These are phyloP conservation scores for Trypanosoma conorhini DNA, from an alignment of 208 protist species.

Conservation along the genomic window DNA sequence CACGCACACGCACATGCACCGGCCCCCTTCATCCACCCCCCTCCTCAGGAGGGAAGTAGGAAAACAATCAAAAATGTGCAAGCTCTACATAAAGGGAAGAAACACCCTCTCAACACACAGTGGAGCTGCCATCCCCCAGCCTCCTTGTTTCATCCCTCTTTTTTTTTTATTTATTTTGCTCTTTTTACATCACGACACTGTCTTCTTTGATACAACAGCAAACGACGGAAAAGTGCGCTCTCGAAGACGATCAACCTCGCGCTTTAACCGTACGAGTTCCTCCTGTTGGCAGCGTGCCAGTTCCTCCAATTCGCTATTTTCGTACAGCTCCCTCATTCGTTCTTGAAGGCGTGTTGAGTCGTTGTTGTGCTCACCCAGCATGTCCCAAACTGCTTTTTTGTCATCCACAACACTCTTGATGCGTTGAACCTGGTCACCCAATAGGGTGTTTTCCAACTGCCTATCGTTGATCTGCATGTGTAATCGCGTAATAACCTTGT, in stretches of 20 bases:
- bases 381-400: conserved; percentile 49
- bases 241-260: conserved; percentile 83
- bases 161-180: neutral
- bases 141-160: neutral
- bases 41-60: neutral
- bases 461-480: conserved; percentile 76
- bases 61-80: conserved; percentile 1
- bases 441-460: conserved; percentile 62
- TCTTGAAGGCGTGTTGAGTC: conserved; percentile 32
- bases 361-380: conserved; percentile 66
- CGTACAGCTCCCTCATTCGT: conserved; percentile 71
- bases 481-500: conserved; percentile 46
- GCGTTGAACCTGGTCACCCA: conserved; percentile 43
- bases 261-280: conserved; percentile 79
- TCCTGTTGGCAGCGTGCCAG: conserved; percentile 85
- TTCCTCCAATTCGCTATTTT: conserved; percentile 84
- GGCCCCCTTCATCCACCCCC: neutral
- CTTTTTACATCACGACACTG: conserved; percentile 31
- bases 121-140: neutral
- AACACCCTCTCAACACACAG: neutral
- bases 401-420: conserved; percentile 59
- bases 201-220: conserved; percentile 87
- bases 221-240: conserved; percentile 92
- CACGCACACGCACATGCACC: neutral
- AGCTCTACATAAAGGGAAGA: neutral